Percentiles rank a stretch among this genome's conserved stretches.
phyloP scores from a whole-genome alignment of 176 grass and related monocot genomes.

The Paspalum vaginatum region DNA sequence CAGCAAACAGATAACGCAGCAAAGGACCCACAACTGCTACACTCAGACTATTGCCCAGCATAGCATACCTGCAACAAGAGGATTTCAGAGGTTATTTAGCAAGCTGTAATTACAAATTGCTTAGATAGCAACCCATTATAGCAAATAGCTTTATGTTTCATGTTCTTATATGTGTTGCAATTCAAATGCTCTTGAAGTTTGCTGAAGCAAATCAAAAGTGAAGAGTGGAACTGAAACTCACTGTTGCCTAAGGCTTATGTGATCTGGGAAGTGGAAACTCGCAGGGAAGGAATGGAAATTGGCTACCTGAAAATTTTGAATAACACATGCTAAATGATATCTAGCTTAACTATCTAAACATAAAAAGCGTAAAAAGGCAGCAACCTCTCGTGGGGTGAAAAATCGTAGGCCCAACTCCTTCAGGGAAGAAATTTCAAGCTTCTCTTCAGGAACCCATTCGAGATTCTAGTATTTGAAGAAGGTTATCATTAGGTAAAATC shows the following conservation, averaged over 20 bases:
- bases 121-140: not conserved
- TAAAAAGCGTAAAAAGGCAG: slow-evolving; percentile 23
- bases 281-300: slow-evolving; percentile 94
- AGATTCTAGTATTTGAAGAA: slow-evolving; percentile 52
- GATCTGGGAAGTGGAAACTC: slow-evolving; percentile 70
- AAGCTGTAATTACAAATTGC: not conserved
- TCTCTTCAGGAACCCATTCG: slow-evolving; percentile 54
- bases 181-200: slow-evolving; percentile 12
- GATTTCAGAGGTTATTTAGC: not conserved
- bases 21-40: slow-evolving; percentile 81
- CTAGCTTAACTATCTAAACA: not conserved
- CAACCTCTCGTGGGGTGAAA: slow-evolving; percentile 87
- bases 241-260: slow-evolving; percentile 74
- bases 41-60: slow-evolving; percentile 94
- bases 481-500: slow-evolving; percentile 23
- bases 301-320: slow-evolving; percentile 74
- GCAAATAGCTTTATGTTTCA: not conserved
- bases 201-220: slow-evolving; percentile 26
- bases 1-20: slow-evolving; percentile 75
- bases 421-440: slow-evolving; percentile 58
- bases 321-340: slow-evolving; percentile 11
- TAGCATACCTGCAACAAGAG: slow-evolving; percentile 73
- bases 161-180: slow-evolving; percentile 1
- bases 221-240: slow-evolving; percentile 49
- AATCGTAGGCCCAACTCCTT: slow-evolving; percentile 71